A percentile compares a stretch with the other conserved stretches of the same genome.
These are phyloP conservation scores for Infundibulicybe gibba DNA, from an alignment of 768 basidiomycete species.

Conservation along the genomic window DNA sequence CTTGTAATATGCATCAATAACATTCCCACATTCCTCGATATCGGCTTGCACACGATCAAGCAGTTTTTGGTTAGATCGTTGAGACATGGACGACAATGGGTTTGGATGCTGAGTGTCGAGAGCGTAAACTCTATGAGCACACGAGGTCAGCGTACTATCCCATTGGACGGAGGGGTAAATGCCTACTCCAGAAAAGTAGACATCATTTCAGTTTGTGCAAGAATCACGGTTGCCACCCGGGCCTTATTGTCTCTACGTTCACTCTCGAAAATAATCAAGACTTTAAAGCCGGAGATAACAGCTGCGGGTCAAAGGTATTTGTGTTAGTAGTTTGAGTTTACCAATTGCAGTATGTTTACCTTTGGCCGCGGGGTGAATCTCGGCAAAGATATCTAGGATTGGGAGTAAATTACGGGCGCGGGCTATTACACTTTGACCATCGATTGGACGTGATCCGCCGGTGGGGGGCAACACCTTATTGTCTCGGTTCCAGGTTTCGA, in stretches of 20 bases:
- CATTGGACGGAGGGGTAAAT: constrained; percentile 1
- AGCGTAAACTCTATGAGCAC: too few species aligned
- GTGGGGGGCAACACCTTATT: too few species aligned
- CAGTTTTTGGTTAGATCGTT: too few species aligned
- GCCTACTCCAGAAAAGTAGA: constrained; percentile 12
- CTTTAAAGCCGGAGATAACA: constrained; percentile 9
- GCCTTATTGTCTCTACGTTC: constrained; percentile 13
- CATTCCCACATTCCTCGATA: constrained; percentile 15
- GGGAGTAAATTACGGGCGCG: constrained; percentile 11
- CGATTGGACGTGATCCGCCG: too few species aligned
- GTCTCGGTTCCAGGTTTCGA: too few species aligned
- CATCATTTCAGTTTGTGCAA: constrained; percentile 15
- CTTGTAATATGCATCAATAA: constrained; percentile 19
- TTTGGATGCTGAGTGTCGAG: too few species aligned
- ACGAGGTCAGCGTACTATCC: neutral
- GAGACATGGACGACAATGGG: too few species aligned
- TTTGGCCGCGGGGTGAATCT: constrained; percentile 12
- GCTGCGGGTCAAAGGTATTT: too few species aligned
- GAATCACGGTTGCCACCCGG: constrained; percentile 9
- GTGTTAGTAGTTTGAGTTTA: too few species aligned
- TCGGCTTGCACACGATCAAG: constrained; percentile 5
- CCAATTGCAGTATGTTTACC: constrained; percentile 6
- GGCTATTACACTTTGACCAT: too few species aligned
- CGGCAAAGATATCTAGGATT: constrained; percentile 10
- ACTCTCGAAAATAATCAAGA: constrained; percentile 11